Percentiles rank a stretch among this genome's conserved stretches.
phyloP scores from a whole-genome alignment of 495 filamentous ascomycete genomes.

The Aspergillus hancockii region DNA sequence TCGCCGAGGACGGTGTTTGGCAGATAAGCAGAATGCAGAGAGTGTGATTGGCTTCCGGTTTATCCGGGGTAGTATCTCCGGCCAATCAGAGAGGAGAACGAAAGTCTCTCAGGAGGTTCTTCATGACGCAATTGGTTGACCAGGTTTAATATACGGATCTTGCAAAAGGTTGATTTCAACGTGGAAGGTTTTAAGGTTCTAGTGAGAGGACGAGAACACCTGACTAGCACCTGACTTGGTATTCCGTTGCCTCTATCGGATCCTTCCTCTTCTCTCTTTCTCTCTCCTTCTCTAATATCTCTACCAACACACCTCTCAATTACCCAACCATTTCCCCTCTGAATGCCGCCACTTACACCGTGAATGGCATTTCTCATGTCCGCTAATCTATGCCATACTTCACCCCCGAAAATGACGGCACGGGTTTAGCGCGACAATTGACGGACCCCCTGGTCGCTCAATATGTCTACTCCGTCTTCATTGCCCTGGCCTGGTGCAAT shows the following conservation, averaged over 20 bases:
- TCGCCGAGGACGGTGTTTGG: not conserved
- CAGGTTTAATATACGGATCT: not conserved
- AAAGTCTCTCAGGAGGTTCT: not conserved
- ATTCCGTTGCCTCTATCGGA: not conserved
- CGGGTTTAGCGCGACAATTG: constrained; percentile 6
- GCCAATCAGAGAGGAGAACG: not conserved
- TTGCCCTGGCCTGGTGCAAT: constrained; percentile 50
- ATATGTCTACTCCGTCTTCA: constrained; percentile 32
- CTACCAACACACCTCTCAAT: no score
- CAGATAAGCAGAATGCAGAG: not conserved
- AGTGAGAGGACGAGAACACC: not conserved
- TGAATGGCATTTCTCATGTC: not conserved
- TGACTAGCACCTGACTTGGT: not conserved
- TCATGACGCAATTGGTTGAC: not conserved
- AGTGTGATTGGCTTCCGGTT: not conserved
- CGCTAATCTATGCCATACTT: constrained; percentile 7
- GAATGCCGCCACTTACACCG: not conserved
- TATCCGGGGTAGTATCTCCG: not conserved
- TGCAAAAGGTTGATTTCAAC: no score
- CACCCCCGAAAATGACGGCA: not conserved
- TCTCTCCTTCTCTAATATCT: not conserved
- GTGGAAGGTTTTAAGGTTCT: not conserved
- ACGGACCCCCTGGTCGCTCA: not conserved
- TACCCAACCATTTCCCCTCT: not conserved
- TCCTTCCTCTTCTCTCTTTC: not conserved